Percentiles rank a stretch among this genome's conserved stretches.
These are phyloP conservation scores for Carex parvula DNA, from an alignment of 176 grass and related monocot species.

Conservation along the genomic window DNA sequence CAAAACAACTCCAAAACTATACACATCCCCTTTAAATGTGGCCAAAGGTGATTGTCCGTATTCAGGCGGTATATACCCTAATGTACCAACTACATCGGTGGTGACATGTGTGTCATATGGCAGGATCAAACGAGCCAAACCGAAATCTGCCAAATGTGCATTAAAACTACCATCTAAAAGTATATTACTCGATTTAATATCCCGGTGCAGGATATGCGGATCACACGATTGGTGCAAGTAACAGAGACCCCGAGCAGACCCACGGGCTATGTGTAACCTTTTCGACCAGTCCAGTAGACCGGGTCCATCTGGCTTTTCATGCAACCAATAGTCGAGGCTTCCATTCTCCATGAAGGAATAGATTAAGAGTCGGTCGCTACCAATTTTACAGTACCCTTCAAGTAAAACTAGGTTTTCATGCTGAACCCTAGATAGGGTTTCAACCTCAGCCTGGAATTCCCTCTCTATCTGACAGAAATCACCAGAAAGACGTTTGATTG, in stretches of 20 bases:
- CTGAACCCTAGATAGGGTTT: constrained; percentile 80
- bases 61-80: constrained; percentile 87
- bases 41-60: constrained; percentile 71
- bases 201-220: constrained; percentile 87
- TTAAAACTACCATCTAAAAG: constrained; percentile 82
- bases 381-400: constrained; percentile 82
- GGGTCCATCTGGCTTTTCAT: constrained; percentile 66
- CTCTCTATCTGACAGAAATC: constrained; percentile 88
- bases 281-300: constrained; percentile 64
- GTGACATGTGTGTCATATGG: constrained; percentile 89
- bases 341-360: constrained; percentile 99
- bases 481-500: constrained; percentile 85
- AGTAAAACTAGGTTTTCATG: constrained; percentile 82
- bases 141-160: constrained; percentile 83
- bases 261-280: constrained; percentile 64
- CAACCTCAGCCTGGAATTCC: constrained; percentile 90
- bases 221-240: constrained; percentile 88
- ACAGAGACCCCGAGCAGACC: constrained; percentile 66
- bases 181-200: constrained; percentile 98
- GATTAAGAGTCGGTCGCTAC: constrained; percentile 74
- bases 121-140: constrained; percentile 68
- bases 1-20: constrained; percentile 85
- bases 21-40: constrained; percentile 84
- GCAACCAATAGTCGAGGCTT: constrained; percentile 96
- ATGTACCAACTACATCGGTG: constrained; percentile 75